Percentiles rank a stretch among this genome's conserved stretches.
Evolutionary conservation across 2,329 filamentous ascomycete genomes (phyloP).

Genomic region (Microascus cirrosus): DNA sequence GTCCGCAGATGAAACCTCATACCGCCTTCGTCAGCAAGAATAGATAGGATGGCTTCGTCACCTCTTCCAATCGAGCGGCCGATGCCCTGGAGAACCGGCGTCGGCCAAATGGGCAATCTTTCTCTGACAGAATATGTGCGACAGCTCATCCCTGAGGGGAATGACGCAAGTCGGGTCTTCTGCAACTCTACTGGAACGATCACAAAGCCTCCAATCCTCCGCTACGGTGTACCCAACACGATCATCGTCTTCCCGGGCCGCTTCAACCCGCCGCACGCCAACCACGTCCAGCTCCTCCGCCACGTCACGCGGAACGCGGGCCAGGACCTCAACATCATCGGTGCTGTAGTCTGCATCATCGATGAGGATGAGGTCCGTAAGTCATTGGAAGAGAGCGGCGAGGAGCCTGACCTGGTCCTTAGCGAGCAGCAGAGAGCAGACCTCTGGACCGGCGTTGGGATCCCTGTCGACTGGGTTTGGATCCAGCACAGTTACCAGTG

Average conservation of each 20-base stretch:
- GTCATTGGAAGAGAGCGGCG: constrained; percentile 6
- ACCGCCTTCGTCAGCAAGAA: neutral
- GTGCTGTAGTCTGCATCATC: constrained; percentile 16
- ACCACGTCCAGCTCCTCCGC: constrained; percentile 19
- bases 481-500: constrained; percentile 11
- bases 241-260: constrained; percentile 23
- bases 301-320: constrained; percentile 16
- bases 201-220: neutral
- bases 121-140: neutral
- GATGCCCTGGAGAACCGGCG: neutral
- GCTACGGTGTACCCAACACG: constrained; percentile 10
- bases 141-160: neutral
- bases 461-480: constrained; percentile 14
- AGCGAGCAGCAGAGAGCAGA: constrained; percentile 10
- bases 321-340: constrained; percentile 16
- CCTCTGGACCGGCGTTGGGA: constrained; percentile 13
- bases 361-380: constrained; percentile 11
- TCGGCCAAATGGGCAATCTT: neutral
- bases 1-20: neutral
- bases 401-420: constrained; percentile 8
- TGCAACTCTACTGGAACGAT: neutral
- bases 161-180: neutral
- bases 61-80: neutral
- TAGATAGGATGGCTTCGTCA: neutral
- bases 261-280: constrained; percentile 25